Percentiles rank a stretch among this genome's conserved stretches.
Evolutionary conservation across 805 yeast species (phyloP).

Genomic region (Saccharomycopsis javanensis): DNA sequence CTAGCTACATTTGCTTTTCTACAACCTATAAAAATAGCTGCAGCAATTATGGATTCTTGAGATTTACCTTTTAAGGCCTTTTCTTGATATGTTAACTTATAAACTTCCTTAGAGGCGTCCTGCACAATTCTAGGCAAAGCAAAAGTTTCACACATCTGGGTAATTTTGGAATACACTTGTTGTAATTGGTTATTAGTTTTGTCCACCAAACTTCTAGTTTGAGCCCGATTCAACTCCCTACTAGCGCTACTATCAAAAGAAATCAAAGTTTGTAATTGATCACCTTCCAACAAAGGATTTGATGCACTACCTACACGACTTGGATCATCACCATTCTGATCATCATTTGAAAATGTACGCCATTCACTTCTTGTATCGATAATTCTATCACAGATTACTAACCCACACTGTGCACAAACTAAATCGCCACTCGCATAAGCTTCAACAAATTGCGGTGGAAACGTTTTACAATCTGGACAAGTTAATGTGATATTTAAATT

Average conservation of each 20-base stretch:
- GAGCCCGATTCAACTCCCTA: conserved; percentile 86
- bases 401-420: conserved; percentile 96
- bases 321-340: conserved; percentile 96
- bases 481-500: conserved; percentile 81
- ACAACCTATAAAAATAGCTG: conserved; percentile 90
- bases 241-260: conserved; percentile 80
- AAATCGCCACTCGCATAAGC: conserved; percentile 96
- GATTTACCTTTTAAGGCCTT: conserved; percentile 80
- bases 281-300: conserved; percentile 83
- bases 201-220: conserved; percentile 75
- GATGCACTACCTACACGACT: conserved; percentile 98
- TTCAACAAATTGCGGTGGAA: conserved; percentile 92
- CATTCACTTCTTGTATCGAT: conserved; percentile 96
- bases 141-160: conserved; percentile 96
- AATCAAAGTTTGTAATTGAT: conserved; percentile 85
- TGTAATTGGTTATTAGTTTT: conserved; percentile 80
- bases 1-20: conserved; percentile 89
- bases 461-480: conserved; percentile 93
- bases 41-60: conserved; percentile 92
- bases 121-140: conserved; percentile 91
- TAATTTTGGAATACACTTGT: conserved; percentile 80
- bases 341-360: conserved; percentile 97
- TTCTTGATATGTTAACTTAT: conserved; percentile 83
- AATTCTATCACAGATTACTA: conserved; percentile 82
- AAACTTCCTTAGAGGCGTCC: conserved; percentile 96